Evolutionary conservation across 306 rosid genomes (phyloP).

Genomic region (Abrus precatorius): DNA sequence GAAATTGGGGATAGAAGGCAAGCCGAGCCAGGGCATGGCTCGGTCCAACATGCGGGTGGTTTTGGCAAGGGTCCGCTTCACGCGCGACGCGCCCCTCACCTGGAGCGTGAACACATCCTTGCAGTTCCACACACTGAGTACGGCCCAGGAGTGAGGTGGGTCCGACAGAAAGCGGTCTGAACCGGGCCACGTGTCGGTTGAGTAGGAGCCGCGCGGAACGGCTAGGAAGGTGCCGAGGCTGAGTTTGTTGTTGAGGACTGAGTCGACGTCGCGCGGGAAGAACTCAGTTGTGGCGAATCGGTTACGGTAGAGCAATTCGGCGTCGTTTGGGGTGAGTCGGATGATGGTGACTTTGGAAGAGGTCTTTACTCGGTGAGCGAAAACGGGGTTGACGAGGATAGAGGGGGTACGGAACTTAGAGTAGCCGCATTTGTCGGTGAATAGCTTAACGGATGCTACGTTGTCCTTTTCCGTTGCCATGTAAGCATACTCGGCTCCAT

Average conservation of each 20-base stretch:
- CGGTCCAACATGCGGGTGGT: conserved; percentile 76
- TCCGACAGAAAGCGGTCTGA: conserved; percentile 53
- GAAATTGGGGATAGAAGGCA: conserved; percentile 82
- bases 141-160: conserved; percentile 87
- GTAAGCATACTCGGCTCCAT: conserved; percentile 91
- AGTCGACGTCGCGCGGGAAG: conserved; percentile 94
- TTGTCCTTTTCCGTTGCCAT: conserved; percentile 94
- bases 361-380: conserved; percentile 61
- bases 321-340: conserved; percentile 62
- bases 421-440: conserved; percentile 93
- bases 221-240: conserved; percentile 84
- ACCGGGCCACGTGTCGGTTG: conserved; percentile 61
- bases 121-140: conserved; percentile 86
- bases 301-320: conserved; percentile 74
- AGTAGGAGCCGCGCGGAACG: conserved; percentile 53
- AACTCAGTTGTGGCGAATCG: conserved; percentile 89
- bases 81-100: conserved; percentile 79
- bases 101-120: conserved; percentile 80
- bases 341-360: conserved; percentile 55
- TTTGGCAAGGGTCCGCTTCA: conserved; percentile 62
- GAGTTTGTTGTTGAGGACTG: conserved; percentile 72
- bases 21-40: conserved; percentile 68
- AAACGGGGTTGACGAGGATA: conserved; percentile 88
- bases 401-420: conserved; percentile 84
- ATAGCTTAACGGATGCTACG: conserved; percentile 77